Conservation (phyloP, 176 grass and related monocot genomes). For the Typha latifolia region DNA sequence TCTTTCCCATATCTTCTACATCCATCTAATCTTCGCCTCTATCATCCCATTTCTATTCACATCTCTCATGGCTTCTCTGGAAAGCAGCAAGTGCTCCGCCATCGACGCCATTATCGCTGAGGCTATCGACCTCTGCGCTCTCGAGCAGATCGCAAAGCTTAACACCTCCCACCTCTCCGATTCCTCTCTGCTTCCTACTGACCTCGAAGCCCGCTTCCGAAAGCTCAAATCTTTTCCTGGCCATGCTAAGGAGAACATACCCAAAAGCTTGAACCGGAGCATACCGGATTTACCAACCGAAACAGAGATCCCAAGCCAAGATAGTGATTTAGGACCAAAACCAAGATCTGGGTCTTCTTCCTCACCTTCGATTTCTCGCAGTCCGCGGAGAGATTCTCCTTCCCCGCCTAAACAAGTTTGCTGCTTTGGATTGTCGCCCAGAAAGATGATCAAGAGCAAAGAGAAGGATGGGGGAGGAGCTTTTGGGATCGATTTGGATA, state of each 20-base stretch:
- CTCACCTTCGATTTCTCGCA: background rate
- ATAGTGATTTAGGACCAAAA: background rate
- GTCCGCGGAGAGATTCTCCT: background rate
- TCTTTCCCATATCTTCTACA: background rate
- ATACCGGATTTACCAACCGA: no score
- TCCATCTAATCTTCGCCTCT: background rate
- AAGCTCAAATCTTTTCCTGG: slow-evolving; percentile 78
- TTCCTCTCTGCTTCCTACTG: slow-evolving; percentile 35
- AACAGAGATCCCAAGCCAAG: no score
- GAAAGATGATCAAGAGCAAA: slow-evolving; percentile 13
- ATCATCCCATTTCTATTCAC: background rate
- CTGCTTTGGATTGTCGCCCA: background rate
- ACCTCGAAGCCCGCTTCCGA: slow-evolving; percentile 68
- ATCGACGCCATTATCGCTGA: slow-evolving; percentile 73
- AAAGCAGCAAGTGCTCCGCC: slow-evolving; percentile 9
- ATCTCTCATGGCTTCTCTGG: slow-evolving; percentile 29
- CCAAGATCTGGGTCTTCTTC: background rate
- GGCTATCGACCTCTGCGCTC: slow-evolving; percentile 46
- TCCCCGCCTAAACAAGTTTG: no score
- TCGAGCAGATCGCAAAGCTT: slow-evolving; percentile 61
- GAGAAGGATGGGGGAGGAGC: slow-evolving; percentile 22
- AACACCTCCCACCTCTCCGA: slow-evolving; percentile 71
- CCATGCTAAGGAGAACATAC: background rate
- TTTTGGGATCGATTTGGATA: slow-evolving; percentile 14
- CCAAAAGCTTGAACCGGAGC: no score